Conservation (phyloP, 2,329 filamentous ascomycete genomes). For the Plectosphaerella plurivora region DNA sequence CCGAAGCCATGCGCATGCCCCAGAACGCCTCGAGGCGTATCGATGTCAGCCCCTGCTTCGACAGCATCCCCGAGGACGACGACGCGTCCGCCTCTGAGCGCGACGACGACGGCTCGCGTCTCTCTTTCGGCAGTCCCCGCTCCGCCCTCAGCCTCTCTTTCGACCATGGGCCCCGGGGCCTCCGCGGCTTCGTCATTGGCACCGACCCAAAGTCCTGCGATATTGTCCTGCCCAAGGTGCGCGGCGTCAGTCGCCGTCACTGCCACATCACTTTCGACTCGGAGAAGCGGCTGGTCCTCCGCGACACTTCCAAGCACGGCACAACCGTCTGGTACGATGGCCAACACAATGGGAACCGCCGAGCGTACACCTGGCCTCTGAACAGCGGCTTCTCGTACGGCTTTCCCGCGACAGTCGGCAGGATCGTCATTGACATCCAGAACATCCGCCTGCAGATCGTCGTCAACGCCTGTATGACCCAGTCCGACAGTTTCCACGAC, state of each 20-base stretch:
- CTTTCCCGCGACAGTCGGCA: conserved; percentile 26
- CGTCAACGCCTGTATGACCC: conserved; percentile 27
- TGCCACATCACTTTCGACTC: conserved; percentile 33
- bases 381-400: conserved; percentile 24
- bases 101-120: conserved; percentile 6
- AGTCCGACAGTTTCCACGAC: conserved; percentile 25
- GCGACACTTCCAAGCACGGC: conserved; percentile 30
- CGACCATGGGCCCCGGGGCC: conserved; percentile 23
- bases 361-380: conserved; percentile 30
- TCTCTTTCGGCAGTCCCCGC: conserved; percentile 6
- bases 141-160: conserved; percentile 31
- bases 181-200: conserved; percentile 32
- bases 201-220: conserved; percentile 30
- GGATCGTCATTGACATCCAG: conserved; percentile 33
- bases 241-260: conserved; percentile 29
- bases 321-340: conserved; percentile 39
- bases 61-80: conserved; percentile 4
- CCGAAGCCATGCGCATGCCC: conserved; percentile 8
- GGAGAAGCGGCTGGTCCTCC: conserved; percentile 29
- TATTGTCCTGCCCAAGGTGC: conserved; percentile 27
- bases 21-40: conserved; percentile 7
- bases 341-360: conserved; percentile 30
- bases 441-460: conserved; percentile 32
- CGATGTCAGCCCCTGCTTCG: conserved; percentile 3
- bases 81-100: conserved; percentile 6